Evolutionary conservation across 768 basidiomycete species (phyloP), one percentile per base, ranked within the genome.

Genomic region (Phylloporus arenicola): DNA sequence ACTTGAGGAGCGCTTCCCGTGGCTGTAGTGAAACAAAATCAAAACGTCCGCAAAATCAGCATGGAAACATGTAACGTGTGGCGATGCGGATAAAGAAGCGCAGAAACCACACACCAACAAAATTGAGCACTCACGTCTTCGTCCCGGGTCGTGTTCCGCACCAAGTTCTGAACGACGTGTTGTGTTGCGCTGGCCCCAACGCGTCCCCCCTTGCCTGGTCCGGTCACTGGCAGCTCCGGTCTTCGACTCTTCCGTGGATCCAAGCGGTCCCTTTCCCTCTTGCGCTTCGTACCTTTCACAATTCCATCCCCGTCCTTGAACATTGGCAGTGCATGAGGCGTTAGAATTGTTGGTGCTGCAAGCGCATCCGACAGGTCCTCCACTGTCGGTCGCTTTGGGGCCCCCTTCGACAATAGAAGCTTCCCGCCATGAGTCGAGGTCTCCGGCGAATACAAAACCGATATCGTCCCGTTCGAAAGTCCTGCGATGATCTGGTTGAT

Each of bases 141-240:
- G 72, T 92, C 91, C 60, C 92, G 73, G 38, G 88, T 88, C 55
- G 85, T 88, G 65, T 95, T 91, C 62, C 89, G 79, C 55, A 98
- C 92, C 67, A 98, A 71, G 64, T 92, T 88, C 70, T 96, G 93
- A 45, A 98, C 93, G 57, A 98, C 81, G 65, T 97, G 93, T 60
- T 97, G 94, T 44, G 92, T 97, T 16, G 95, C 95, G 72, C 92
- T 94, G 30, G 92, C 92, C 35, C 96, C 96, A 35, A 99, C 89
- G 35, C 96, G 75, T 47, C 96, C 96, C 19, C 96, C 96, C 61
- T 80, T 80, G 47, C 96, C 96, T 12, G 92, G 93, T 12, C 96
- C 96, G 55, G 78, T 86, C 47, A 99, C 84, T 24, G 96, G 96
- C 61, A 95, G 75, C 64, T 92, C 91, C 19, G 96, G 96, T 57